Base-by-base conservation (phyloP, 2,329 filamentous ascomycete genomes). In the Malbranchea zuffiana region DNA sequence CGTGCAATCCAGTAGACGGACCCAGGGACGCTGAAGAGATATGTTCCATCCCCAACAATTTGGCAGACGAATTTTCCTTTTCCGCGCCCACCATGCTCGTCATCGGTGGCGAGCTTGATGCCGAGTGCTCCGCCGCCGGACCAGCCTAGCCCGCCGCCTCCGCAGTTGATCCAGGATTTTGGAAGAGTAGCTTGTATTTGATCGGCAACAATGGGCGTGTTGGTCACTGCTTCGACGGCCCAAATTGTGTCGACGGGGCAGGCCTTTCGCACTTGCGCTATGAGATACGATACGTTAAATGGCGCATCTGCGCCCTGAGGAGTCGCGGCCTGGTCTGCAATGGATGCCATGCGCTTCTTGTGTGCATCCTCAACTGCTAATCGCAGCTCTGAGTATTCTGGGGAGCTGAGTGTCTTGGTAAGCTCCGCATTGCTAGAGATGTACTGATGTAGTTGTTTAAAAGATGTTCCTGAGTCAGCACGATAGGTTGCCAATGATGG, bases 141-240 rank as follows among this genome's bases (percentile, higher is more conserved):
- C 82, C 82, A 88, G 2, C 82, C 82, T 0, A 88, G 73, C 2
- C 83, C 83, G 10, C 81, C 82, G 1, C 80, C 82, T 1, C 82
- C 82, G 52, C 82, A 87, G 55, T 86, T 87, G 50, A 88, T 75
- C 79, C 79, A 86, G 0, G 74, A 76, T 0, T 81, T 80, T 0
- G 82, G 82, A 0, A 75, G 51, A 0, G 69, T 76, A 2, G 75
- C 70, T 48, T 77, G 75, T 5, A 90, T 61, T 45, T 86, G 81
- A 46, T 90, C 80, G 17, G 74, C 69, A 1, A 86, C 75, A 18
- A 76, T 71, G 0, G 57, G 57, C 0, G 78, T 76, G 40, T 82
- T 75, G 0, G 83, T 90, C 1, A 90, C 83, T 0, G 83, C 77
- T 59, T 90, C 83, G 28, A 90, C 66, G 2, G 76, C 78, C 63